Conservation (phyloP, 352 stramenopile species). For the Phytophthora uliginosa region DNA sequence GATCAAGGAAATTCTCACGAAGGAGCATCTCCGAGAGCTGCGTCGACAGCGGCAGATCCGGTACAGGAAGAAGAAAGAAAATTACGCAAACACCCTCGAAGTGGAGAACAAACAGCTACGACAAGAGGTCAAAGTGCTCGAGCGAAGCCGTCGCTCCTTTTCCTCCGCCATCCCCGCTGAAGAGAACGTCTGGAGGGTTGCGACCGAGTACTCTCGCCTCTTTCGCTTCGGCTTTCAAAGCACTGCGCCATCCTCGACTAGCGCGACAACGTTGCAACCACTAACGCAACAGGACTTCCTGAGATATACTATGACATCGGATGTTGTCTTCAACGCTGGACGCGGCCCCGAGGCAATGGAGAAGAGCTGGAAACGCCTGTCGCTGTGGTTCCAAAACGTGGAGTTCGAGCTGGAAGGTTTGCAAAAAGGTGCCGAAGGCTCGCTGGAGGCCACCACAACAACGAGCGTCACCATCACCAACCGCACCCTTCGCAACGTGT, state of each 20-base stretch:
- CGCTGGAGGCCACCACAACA: background rate
- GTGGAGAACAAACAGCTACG: background rate
- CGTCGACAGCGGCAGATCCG: background rate
- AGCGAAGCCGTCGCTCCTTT: background rate
- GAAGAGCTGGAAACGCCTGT: background rate
- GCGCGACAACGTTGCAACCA: background rate
- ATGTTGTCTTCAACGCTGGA: background rate
- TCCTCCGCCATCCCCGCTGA: background rate
- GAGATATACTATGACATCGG: background rate
- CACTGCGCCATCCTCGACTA: background rate
- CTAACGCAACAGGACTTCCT: background rate
- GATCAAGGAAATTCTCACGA: background rate
- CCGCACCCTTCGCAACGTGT: background rate
- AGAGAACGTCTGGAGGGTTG: slow-evolving; percentile 19
- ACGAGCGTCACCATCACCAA: background rate
- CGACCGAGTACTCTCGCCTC: slow-evolving; percentile 14
- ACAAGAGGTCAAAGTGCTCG: slow-evolving; percentile 1
- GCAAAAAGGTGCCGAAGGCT: background rate
- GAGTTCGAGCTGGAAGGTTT: background rate
- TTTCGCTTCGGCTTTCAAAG: slow-evolving; percentile 15
- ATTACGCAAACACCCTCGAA: background rate
- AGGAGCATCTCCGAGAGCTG: background rate
- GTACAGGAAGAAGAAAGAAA: slow-evolving; percentile 8
- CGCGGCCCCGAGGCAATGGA: background rate
- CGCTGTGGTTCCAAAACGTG: background rate